Base-by-base conservation (phyloP, 257 asterid species). In the Solanum bulbocastanum region DNA sequence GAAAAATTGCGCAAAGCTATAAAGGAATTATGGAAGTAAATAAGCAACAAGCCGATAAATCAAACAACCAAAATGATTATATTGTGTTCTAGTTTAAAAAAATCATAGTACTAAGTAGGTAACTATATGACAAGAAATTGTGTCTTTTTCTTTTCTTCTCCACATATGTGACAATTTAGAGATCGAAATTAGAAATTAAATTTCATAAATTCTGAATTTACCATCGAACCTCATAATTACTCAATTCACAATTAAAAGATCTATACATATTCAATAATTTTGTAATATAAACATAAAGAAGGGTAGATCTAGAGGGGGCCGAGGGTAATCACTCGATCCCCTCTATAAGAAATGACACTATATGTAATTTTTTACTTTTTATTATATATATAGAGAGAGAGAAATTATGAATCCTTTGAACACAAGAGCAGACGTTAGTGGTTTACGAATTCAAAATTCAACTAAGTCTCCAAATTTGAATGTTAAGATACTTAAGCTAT, bases 401-500 rank as follows among this genome's bases (percentile, higher is more conserved):
- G 30, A 30, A 1, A 30, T 30, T 30, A 16, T 44, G 22, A 49
- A 49, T 5, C 3, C 9, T 16, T 49, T 52, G 10, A 52, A 18
- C 10, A 52, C 10, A 2, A 18, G 0, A 49, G 22, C 15, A 49
- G 0, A 49, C 1, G 8, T 15, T 6, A 52, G 62, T 52, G n/a
- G 0, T 52, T 16, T 52, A 2, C 4, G 10, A 52, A 52, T 18
- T 18, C 0, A 52, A 52, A 52, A 52, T 49, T 49, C 0, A 49
- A 15, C 23, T 49, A 3, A 49, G 0, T 5, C 60, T 49, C 1
- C 0, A 49, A 49, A 49, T 0, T 49, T 0, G 0, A 49, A 49
- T 15, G 0, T 14, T 16, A 15, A 0, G 1, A 49, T 49, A 49
- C 1, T 1, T 5, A 2, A 2, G 15, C 3, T 5, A 0, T 49